Percentiles rank a stretch among this genome's conserved stretches.
These are phyloP conservation scores for Lepidium didymum DNA, from an alignment of 345 rosid species.

Conservation along the genomic window DNA sequence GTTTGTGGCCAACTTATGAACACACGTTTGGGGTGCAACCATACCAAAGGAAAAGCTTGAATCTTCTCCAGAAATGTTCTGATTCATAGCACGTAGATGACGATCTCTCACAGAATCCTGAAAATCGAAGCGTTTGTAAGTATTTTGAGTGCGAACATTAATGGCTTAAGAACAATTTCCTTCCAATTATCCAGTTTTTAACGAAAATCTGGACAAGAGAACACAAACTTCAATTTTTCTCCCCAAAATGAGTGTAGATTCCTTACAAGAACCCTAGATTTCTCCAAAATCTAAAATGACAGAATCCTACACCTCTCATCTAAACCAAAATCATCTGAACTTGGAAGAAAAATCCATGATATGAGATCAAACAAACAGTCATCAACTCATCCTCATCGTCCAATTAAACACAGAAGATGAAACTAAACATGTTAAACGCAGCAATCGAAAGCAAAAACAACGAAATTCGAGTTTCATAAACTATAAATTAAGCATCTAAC, in stretches of 20 bases:
- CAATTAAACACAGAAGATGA: neutral
- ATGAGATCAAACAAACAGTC: neutral
- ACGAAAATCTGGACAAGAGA: neutral
- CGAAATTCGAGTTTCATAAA: neutral
- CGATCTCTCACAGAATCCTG: slow-evolving; percentile 49
- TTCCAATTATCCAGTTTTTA: slow-evolving; percentile 32
- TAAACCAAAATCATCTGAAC: neutral
- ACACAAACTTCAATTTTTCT: neutral
- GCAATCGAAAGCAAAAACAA: neutral
- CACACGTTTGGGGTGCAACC: slow-evolving; percentile 42
- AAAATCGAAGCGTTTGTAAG: slow-evolving; percentile 48
- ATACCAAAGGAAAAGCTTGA: slow-evolving; percentile 45
- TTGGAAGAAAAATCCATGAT: neutral
- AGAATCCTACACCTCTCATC: neutral
- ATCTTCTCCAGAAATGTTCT: slow-evolving; percentile 7
- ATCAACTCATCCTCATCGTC: no score
- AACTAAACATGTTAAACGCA: neutral
- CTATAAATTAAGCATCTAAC: neutral
- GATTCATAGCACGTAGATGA: slow-evolving; percentile 39
- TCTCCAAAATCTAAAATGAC: neutral
- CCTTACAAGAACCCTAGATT: neutral
- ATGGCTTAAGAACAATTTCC: slow-evolving; percentile 48
- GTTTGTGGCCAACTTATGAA: slow-evolving; percentile 29
- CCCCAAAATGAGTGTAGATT: neutral
- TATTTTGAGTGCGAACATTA: slow-evolving; percentile 38